Base-by-base conservation (phyloP, 208 protist species). In the Leishmania braziliensis region DNA sequence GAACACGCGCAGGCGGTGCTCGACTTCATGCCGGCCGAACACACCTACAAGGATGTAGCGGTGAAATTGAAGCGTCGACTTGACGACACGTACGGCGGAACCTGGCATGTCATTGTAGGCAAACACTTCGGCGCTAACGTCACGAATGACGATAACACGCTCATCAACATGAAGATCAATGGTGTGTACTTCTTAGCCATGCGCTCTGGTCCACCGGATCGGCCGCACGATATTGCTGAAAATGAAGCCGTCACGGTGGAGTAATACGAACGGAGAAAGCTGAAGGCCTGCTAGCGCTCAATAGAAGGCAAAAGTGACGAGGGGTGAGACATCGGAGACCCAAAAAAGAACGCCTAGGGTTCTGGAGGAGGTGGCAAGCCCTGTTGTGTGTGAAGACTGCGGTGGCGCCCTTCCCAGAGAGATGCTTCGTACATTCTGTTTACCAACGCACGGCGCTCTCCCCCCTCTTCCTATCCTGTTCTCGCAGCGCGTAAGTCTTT, bases 81-180 rank as follows among this genome's bases (percentile, higher is more conserved):
- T 50, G 95, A 98, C 72, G 84, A 73, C 36, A 86, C 65, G 51
- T 89, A 93, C 75, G 80, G 88, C 18, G 91, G 91, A 8, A 96
- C 92, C 12, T 98, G 95, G 95, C 95, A 98, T 79, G 90, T 89
- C 5, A 96, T 98, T 82, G 92, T 93, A 1, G 95, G 95, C 43
- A 88, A 86, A 46, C 86, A 96, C 82, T 98, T 98, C 77, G 95
- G 92, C 70, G 90, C 86, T 48, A 98, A 98, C 86, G 90, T 96
- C 16, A 97, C 95, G 29, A 92, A 95, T 68, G 95, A 98, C 69
- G 91, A 87, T 50, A 90, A 91, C 50, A 96, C 91, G 3, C 80
- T 98, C 4, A 82, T 96, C 50, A 98, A 98, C 86, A 85, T 98
- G n/a, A 88, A 92, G 76, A 90, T 98, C 68, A 87, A 98, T 65